phyloP scores from a whole-genome alignment of 352 stramenopile genomes.

The Phytophthora tubulina region DNA sequence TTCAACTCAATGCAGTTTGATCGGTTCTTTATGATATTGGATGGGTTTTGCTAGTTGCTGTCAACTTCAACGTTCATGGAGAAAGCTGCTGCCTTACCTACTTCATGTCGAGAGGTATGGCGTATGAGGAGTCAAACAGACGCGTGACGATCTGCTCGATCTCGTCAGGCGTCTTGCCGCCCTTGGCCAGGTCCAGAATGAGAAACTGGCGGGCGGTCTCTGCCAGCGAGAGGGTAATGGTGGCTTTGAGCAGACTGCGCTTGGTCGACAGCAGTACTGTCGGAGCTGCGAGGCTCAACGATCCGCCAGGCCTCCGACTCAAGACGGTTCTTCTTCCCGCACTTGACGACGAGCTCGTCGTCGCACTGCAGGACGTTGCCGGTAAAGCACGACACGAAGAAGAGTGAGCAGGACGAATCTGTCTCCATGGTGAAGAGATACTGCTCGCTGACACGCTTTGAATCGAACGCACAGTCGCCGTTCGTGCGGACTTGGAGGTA shows the following conservation, averaged over 20 bases:
- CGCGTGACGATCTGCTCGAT: conserved; percentile 34
- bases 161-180: conserved; percentile 16
- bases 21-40: conserved; percentile 12
- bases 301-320: conserved; percentile 18
- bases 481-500: conserved; percentile 27
- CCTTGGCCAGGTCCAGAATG: conserved; percentile 32
- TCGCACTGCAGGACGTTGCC: conserved; percentile 28
- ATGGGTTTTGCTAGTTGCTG: conserved; percentile 18
- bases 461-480: conserved; percentile 30
- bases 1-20: conserved; percentile 18
- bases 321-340: conserved; percentile 13
- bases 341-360: conserved; percentile 13
- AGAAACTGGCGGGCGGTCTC: conserved; percentile 21
- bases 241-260: background rate
- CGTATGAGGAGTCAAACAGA: conserved; percentile 15
- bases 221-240: background rate
- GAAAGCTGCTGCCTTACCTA: background rate
- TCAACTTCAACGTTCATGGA: conserved; percentile 11
- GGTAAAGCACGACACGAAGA: conserved; percentile 29
- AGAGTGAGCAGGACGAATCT: conserved; percentile 7
- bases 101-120: conserved; percentile 10
- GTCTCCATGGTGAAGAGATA: conserved; percentile 32
- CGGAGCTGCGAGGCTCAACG: conserved; percentile 10
- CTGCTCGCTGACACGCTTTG: conserved; percentile 10
- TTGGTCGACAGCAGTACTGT: background rate